Evolutionary conservation across 2,329 filamentous ascomycete genomes (phyloP).

Genomic region (Trichoderma asperellum): DNA sequence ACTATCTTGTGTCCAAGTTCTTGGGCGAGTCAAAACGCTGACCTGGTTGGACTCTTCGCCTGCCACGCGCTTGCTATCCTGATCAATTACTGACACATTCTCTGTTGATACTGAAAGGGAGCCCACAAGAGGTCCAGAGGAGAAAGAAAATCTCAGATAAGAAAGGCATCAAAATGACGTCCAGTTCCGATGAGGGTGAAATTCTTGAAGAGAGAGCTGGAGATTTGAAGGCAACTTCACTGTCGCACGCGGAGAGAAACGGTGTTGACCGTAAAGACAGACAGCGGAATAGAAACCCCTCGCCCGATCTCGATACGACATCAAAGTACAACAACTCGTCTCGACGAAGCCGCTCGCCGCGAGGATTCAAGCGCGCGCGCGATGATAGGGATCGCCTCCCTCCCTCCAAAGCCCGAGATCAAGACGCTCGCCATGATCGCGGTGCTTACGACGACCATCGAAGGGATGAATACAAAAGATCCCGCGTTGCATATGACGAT

Average conservation of each 20-base stretch:
- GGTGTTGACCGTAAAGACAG: conserved; percentile 93
- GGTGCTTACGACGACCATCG: conserved; percentile 64
- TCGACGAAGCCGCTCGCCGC: conserved; percentile 62
- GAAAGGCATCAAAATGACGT: conserved; percentile 42
- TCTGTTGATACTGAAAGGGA: conserved; percentile 33
- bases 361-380: conserved; percentile 68
- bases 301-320: conserved; percentile 56
- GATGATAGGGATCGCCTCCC: conserved; percentile 65
- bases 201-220: conserved; percentile 73
- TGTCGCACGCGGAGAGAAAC: conserved; percentile 73
- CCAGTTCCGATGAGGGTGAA: conserved; percentile 84
- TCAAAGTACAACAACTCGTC: conserved; percentile 48
- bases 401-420: conserved; percentile 46
- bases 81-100: conserved; percentile 45
- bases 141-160: not conserved
- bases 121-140: conserved; percentile 30
- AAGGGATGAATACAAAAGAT: conserved; percentile 52
- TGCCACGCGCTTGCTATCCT: conserved; percentile 37
- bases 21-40: conserved; percentile 45
- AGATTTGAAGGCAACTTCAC: conserved; percentile 83
- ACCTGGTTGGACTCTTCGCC: conserved; percentile 50
- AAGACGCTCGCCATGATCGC: conserved; percentile 64
- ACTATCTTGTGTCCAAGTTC: conserved; percentile 38
- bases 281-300: conserved; percentile 66
- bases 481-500: conserved; percentile 59